A percentile compares a stretch with the other conserved stretches of the same genome.
Conservation (phyloP, 352 stramenopile genomes). For the Pythium grandisporangium region DNA sequence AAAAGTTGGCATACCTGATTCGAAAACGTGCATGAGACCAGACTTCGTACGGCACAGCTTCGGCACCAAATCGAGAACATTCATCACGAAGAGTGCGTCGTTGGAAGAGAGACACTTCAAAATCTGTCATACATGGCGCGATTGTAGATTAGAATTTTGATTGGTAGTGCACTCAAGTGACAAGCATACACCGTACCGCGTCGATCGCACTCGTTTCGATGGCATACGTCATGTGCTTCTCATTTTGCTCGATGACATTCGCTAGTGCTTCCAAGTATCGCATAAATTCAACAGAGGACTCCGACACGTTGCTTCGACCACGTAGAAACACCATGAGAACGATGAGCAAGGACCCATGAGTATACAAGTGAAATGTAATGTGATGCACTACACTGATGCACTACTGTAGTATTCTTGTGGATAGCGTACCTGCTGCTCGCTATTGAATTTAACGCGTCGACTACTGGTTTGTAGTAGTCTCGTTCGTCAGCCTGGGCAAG, state of each 20-base stretch:
- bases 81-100: slow-evolving; percentile 81
- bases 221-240: slow-evolving; percentile 52
- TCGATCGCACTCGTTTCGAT: slow-evolving; percentile 31
- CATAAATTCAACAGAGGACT: slow-evolving; percentile 69
- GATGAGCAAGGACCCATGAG: too few species aligned
- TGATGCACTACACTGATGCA: too few species aligned
- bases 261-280: slow-evolving; percentile 70
- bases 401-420: too few species aligned
- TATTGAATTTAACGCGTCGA: slow-evolving; percentile 39
- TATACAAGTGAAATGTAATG: too few species aligned
- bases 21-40: slow-evolving; percentile 65
- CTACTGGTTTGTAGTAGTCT: slow-evolving; percentile 30
- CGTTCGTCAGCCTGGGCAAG: slow-evolving; percentile 27
- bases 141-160: too few species aligned
- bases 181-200: slow-evolving; percentile 16
- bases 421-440: slow-evolving; percentile 43
- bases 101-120: slow-evolving; percentile 61
- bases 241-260: slow-evolving; percentile 40
- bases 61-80: slow-evolving; percentile 70
- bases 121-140: slow-evolving; percentile 35
- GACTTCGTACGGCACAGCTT: slow-evolving; percentile 55
- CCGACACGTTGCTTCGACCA: slow-evolving; percentile 12
- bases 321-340: too few species aligned
- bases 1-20: slow-evolving; percentile 46
- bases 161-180: too few species aligned